Percentiles rank a stretch among this genome's conserved stretches.
phyloP scores from a whole-genome alignment of 352 stramenopile species.

The Globisporangium uncinulatum region DNA sequence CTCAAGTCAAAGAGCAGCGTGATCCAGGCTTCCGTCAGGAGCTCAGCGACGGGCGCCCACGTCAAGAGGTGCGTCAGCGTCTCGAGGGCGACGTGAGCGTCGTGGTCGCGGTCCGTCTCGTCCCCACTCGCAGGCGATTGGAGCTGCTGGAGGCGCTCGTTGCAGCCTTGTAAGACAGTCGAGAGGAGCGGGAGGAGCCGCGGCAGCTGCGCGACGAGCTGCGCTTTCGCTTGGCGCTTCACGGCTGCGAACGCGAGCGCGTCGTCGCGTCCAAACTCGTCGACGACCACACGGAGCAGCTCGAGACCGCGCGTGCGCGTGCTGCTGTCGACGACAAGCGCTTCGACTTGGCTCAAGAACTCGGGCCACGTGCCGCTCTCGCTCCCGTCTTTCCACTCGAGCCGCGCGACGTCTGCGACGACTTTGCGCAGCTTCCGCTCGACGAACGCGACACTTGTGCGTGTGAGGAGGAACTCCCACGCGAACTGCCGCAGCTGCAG shows the following conservation, averaged over 20 bases:
- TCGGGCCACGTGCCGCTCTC: constrained; percentile 37
- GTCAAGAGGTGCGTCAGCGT: constrained; percentile 44
- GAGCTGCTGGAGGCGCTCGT: constrained; percentile 30
- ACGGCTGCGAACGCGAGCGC: constrained; percentile 38
- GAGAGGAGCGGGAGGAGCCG: constrained; percentile 42
- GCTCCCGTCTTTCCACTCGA: constrained; percentile 34
- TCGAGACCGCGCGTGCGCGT: constrained; percentile 47
- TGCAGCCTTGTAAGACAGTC: constrained; percentile 41
- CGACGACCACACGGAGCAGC: constrained; percentile 47
- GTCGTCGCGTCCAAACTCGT: constrained; percentile 74
- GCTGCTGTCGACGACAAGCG: constrained; percentile 36
- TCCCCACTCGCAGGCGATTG: background rate
- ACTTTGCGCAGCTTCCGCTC: constrained; percentile 68
- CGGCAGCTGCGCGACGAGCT: constrained; percentile 37
- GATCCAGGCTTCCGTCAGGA: constrained; percentile 53
- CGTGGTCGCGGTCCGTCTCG: constrained; percentile 30
- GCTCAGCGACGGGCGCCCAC: constrained; percentile 52
- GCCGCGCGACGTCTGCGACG: constrained; percentile 53
- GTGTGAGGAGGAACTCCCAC: constrained; percentile 48
- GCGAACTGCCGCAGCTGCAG: constrained; percentile 53
- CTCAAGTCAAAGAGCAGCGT: constrained; percentile 53
- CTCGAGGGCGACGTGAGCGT: constrained; percentile 46
- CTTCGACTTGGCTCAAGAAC: constrained; percentile 59
- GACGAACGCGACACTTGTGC: constrained; percentile 35
- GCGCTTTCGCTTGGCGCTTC: constrained; percentile 37